These are phyloP conservation scores for Ophiognomonia clavigignenti-juglandacearum DNA, from an alignment of 2,329 filamentous ascomycete genomes.

Conservation along the genomic window DNA sequence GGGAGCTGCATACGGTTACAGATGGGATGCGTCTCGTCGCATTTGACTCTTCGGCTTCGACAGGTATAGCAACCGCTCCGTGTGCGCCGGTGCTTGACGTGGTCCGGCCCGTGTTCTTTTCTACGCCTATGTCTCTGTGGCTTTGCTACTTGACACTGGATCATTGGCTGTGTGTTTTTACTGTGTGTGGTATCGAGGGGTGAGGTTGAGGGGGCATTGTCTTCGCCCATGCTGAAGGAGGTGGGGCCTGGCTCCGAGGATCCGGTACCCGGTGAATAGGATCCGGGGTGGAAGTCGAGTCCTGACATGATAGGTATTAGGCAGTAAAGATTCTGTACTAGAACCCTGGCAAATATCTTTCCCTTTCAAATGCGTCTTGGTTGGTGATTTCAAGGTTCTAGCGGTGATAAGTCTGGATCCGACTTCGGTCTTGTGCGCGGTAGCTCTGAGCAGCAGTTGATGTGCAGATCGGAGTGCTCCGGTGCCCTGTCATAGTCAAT, in stretches of 20 bases:
- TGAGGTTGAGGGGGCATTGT: slow-evolving; percentile 37
- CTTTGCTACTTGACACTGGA: slow-evolving; percentile 41
- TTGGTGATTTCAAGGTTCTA: no score
- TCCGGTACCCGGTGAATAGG: no score
- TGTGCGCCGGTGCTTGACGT: slow-evolving; percentile 89
- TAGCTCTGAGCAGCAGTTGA: no score
- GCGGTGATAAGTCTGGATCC: no score
- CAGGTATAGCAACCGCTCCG: slow-evolving; percentile 93
- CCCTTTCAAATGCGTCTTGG: no score
- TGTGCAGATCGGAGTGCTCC: no score
- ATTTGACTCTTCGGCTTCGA: slow-evolving; percentile 85
- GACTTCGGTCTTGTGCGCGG: no score
- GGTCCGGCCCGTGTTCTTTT: slow-evolving; percentile 51
- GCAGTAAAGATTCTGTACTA: slow-evolving; percentile 54
- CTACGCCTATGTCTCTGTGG: slow-evolving; percentile 47
- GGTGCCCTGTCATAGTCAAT: no score
- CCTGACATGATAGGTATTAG: slow-evolving; percentile 52
- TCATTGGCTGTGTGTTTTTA: slow-evolving; percentile 44
- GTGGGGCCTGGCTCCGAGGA: slow-evolving; percentile 30
- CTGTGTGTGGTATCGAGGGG: slow-evolving; percentile 45
- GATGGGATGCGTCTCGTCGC: slow-evolving; percentile 81
- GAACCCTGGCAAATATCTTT: no score
- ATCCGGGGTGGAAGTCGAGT: slow-evolving; percentile 40
- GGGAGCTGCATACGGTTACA: slow-evolving; percentile 63
- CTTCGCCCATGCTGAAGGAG: slow-evolving; percentile 25